Evolutionary conservation across 2,329 filamentous ascomycete genomes (phyloP), one percentile per base, ranked within the genome.

Genomic region (Neonectria punicea): DNA sequence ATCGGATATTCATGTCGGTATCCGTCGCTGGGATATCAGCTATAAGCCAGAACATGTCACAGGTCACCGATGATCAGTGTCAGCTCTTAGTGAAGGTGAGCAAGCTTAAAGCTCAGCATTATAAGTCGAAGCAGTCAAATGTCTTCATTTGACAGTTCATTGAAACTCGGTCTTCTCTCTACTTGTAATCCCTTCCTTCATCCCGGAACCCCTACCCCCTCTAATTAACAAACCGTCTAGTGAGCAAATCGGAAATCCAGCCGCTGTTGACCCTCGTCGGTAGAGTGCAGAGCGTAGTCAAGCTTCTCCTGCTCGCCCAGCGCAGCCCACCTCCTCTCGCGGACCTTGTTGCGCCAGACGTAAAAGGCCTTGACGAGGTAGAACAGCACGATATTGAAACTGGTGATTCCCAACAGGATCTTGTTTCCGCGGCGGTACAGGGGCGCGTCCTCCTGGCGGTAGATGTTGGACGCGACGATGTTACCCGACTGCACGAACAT

Each of bases 211-310:
- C 22, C 18, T 9, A 5, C 8, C 5, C 16, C 18, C 18, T 28
- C 14, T 47, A 18, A 8, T 9, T 16, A 32, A 32, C 18, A 10
- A 13, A 14, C 9, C 32, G 63, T 58, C 53, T 78, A 86, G 67
- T 85, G 83, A 11, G 75, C 81, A 65, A 88, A 88, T 18, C 83
- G 74, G 70, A 88, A 88, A 68, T 88, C 85, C 58, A 87, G 73
- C 71, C 87, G 82, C 76, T 87, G 84, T 63, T 82, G 82, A 0
- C 86, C 86, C 71, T 87, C 79, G 63, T 88, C 85, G 4, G 76
- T 82, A 0, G 84, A 86, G 30, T 81, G 85, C 36, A 80, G 70
- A 3, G 84, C 63, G 63, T 88, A 88, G 1, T 82, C 73, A 30
- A 81, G 78, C 73, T 82, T 80, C 74, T 87, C 79, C 70, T 83